Evolutionary conservation across 2,329 filamentous ascomycete genomes (phyloP).

Genomic region (Aspergillus candidus): DNA sequence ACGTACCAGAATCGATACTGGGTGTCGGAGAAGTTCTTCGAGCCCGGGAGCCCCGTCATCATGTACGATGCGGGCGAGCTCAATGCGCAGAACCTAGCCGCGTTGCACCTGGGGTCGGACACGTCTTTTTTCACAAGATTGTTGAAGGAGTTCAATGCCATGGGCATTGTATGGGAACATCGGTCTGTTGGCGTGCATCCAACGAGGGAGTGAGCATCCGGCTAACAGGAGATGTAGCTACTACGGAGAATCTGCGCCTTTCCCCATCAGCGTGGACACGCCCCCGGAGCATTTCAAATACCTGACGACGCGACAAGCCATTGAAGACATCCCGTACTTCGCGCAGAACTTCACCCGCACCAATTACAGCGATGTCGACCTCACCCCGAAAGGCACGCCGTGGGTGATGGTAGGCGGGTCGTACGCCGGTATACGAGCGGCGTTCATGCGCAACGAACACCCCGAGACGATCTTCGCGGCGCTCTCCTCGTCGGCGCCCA

Average conservation of each 20-base stretch:
- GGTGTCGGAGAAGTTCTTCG: conserved; percentile 50
- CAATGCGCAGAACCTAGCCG: conserved; percentile 22
- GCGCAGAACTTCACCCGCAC: conserved; percentile 35
- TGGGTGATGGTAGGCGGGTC: conserved; percentile 46
- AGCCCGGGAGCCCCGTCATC: conserved; percentile 48
- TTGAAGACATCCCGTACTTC: conserved; percentile 43
- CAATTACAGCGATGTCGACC: conserved; percentile 26
- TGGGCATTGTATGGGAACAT: conserved; percentile 40
- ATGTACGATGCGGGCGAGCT: conserved; percentile 46
- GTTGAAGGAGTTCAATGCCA: conserved; percentile 31
- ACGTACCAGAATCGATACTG: conserved; percentile 53
- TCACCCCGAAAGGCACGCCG: conserved; percentile 37
- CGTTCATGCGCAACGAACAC: conserved; percentile 40
- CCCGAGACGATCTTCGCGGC: conserved; percentile 38
- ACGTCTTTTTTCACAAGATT: conserved; percentile 26
- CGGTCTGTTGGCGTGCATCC: conserved; percentile 25
- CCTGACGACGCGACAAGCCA: conserved; percentile 39
- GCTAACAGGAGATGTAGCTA: conserved; percentile 27
- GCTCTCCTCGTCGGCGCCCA: conserved; percentile 39
- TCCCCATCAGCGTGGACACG: conserved; percentile 30
- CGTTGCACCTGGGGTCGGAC: conserved; percentile 7
- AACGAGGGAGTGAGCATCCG: neutral
- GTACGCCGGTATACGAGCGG: conserved; percentile 41
- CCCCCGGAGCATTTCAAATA: conserved; percentile 37
- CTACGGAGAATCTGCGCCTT: conserved; percentile 39